A percentile compares a stretch with the other conserved stretches of the same genome.
These are phyloP conservation scores for Tricholoma flavovirens DNA, from an alignment of 768 basidiomycete species.

Conservation along the genomic window DNA sequence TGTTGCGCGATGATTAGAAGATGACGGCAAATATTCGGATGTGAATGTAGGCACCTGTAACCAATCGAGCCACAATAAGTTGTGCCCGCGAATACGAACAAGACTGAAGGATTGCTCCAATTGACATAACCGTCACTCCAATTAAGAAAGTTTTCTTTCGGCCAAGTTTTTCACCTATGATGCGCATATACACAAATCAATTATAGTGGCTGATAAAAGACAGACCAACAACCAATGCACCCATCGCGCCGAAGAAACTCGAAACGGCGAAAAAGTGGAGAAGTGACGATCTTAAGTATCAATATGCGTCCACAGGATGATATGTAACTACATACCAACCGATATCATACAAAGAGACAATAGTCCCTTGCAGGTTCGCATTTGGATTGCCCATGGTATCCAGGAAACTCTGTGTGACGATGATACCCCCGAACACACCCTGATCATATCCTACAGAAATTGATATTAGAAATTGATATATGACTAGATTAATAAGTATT, in stretches of 20 bases:
- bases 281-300: not conserved
- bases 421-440: slow-evolving; percentile 49
- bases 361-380: slow-evolving; percentile 40
- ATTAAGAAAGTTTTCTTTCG: slow-evolving; percentile 43
- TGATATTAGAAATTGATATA: not conserved
- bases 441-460: slow-evolving; percentile 40
- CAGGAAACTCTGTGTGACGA: slow-evolving; percentile 41
- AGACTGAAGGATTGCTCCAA: slow-evolving; percentile 47
- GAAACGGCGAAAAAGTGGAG: not conserved
- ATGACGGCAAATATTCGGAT: not conserved
- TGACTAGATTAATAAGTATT: not conserved
- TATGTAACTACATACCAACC: slow-evolving; percentile 31
- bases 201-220: not conserved
- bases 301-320: not conserved
- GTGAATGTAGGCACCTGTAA: slow-evolving; percentile 32
- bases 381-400: slow-evolving; percentile 43
- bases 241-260: slow-evolving; percentile 43
- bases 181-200: not conserved
- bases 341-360: slow-evolving; percentile 47
- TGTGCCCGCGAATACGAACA: slow-evolving; percentile 39
- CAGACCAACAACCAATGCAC: slow-evolving; percentile 35
- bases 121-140: slow-evolving; percentile 47
- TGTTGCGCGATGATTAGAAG: not conserved
- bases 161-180: slow-evolving; percentile 34
- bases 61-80: slow-evolving; percentile 43